Evolutionary conservation across 257 asterid genomes (phyloP).

Genomic region (Fraxinus cuspidata): DNA sequence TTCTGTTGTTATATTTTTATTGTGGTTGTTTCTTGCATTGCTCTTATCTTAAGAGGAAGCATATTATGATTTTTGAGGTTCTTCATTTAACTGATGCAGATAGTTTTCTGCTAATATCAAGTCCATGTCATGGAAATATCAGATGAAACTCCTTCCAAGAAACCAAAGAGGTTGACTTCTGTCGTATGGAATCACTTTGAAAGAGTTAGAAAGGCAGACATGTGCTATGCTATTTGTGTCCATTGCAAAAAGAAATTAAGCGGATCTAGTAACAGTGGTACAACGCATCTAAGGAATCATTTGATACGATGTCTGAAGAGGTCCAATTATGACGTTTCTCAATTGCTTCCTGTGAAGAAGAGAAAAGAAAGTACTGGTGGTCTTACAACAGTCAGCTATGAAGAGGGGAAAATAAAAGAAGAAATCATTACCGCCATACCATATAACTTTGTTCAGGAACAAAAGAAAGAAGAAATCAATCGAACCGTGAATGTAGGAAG

Average conservation of each 20-base stretch:
- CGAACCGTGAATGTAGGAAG: conserved; percentile 66
- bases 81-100: conserved; percentile 42
- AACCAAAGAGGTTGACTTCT: conserved; percentile 89
- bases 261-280: conserved; percentile 97
- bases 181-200: conserved; percentile 97
- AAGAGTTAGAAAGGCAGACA: conserved; percentile 82
- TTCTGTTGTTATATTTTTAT: background rate
- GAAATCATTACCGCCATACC: conserved; percentile 63
- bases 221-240: conserved; percentile 85
- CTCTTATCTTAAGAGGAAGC: conserved; percentile 11
- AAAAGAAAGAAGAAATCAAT: conserved; percentile 56
- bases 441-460: conserved; percentile 65
- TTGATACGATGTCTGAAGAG: conserved; percentile 87
- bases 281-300: conserved; percentile 95
- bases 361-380: conserved; percentile 55
- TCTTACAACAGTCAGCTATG: conserved; percentile 49
- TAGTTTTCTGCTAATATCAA: conserved; percentile 23
- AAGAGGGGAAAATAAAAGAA: conserved; percentile 68
- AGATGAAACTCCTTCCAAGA: conserved; percentile 74
- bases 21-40: background rate
- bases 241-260: conserved; percentile 97
- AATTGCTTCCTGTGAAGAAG: conserved; percentile 83
- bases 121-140: conserved; percentile 66
- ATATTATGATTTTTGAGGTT: conserved; percentile 20
- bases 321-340: conserved; percentile 89